Evolutionary conservation across 352 stramenopile genomes (phyloP).

Genomic region (Phytophthora constricta): DNA sequence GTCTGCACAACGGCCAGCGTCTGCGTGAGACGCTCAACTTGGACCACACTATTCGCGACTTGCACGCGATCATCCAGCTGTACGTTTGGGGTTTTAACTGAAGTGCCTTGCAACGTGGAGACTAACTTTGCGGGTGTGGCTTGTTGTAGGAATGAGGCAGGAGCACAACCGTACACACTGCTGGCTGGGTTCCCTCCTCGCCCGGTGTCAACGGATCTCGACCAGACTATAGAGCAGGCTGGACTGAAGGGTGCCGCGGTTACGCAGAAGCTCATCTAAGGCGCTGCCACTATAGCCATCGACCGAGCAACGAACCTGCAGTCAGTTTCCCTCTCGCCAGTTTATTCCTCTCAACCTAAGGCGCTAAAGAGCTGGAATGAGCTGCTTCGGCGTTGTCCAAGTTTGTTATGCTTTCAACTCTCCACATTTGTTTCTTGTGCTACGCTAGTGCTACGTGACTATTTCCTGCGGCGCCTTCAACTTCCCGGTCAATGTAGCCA

Average conservation of each 20-base stretch:
- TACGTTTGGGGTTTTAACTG: constrained; percentile 30
- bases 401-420: too few relatives aligned
- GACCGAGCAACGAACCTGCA: too few relatives aligned
- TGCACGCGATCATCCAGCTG: constrained; percentile 89
- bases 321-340: too few relatives aligned
- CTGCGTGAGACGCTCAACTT: constrained; percentile 89
- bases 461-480: too few relatives aligned
- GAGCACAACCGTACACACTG: constrained; percentile 86
- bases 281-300: not conserved
- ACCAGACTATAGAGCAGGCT: constrained; percentile 89
- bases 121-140: not conserved
- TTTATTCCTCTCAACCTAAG: too few relatives aligned
- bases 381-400: too few relatives aligned
- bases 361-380: too few relatives aligned
- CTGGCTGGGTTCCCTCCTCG: constrained; percentile 92
- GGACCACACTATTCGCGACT: constrained; percentile 86
- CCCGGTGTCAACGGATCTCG: constrained; percentile 83
- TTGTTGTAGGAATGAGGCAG: constrained; percentile 71
- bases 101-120: not conserved
- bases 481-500: not conserved
- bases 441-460: too few relatives aligned
- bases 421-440: too few relatives aligned
- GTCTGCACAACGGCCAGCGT: constrained; percentile 83
- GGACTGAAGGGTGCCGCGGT: constrained; percentile 92
- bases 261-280: constrained; percentile 91